Base-by-base conservation (phyloP, 2,329 filamentous ascomycete genomes). In the Anthostomella pinea region DNA sequence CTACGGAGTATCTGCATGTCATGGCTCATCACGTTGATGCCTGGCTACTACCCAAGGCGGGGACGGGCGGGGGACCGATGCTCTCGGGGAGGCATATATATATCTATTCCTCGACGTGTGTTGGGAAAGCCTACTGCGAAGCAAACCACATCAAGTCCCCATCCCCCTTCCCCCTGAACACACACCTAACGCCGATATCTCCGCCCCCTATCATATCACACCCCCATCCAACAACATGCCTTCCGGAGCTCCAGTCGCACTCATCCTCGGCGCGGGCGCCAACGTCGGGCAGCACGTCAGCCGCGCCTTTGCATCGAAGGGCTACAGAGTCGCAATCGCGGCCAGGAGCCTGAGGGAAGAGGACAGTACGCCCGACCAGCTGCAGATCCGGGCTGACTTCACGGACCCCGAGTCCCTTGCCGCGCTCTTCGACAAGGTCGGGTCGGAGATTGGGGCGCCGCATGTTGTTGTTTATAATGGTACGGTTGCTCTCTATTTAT, bases 381-480 rank as follows among this genome's bases (percentile, higher is more conserved):
- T 67, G 14, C 43, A 61, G 25, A 56, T 68, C 28, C 39, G 40
- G 15, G 49, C 45, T 30, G 67, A 72, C 42, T 52, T 70, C 7
- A 45, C 56, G 0, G 46, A 65, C 8, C 54, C 66, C 0, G 33
- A 53, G 2, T 48, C 52, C n/a, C 53, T 73, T 2, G 38, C 48
- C 3, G 39, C 35, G 3, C 52, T 59, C 3, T 74, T 73, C 46
- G 40, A 51, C 1, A 57, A 60, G 41, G 64, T 70, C 3, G 64
- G 62, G 30, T 31, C 41, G 30, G 23, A 45, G 17, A 45, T 66
- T 6, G 57, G 62, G 13, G 34, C 54, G n/a, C 67, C 68, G 6
- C 64, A 59, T 36, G 67, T 72, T 2, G 61, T 71, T 5, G 54
- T 70, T 3, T 70, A 69, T 39, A 71, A 69, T 41, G 50, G 56